A percentile compares a stretch with the other conserved stretches of the same genome.
Evolutionary conservation across 2,329 filamentous ascomycete genomes (phyloP).

Genomic region (Aulographum hederae): DNA sequence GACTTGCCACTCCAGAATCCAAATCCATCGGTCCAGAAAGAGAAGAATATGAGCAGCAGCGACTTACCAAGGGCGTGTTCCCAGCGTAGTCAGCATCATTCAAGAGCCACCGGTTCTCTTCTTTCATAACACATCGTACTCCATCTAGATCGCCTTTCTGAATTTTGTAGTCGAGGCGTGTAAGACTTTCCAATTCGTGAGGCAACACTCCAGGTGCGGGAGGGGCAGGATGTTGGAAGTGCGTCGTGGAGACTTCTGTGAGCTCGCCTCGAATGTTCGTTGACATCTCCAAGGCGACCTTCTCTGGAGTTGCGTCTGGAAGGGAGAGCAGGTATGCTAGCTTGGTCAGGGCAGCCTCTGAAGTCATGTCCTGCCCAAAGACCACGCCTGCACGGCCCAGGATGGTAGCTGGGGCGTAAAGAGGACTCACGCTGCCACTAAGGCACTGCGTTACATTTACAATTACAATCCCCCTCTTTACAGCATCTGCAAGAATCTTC

Average conservation of each 20-base stretch:
- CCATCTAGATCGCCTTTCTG: slow-evolving; percentile 48
- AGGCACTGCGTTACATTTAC: slow-evolving; percentile 87
- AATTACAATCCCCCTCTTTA: slow-evolving; percentile 64
- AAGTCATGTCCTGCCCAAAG: slow-evolving; percentile 75
- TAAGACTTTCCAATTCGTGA: slow-evolving; percentile 45
- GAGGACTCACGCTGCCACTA: slow-evolving; percentile 20
- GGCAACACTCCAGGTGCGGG: slow-evolving; percentile 27
- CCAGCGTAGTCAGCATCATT: slow-evolving; percentile 66
- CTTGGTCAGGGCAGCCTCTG: slow-evolving; percentile 81
- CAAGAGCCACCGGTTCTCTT: slow-evolving; percentile 48
- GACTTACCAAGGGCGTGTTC: slow-evolving; percentile 43
- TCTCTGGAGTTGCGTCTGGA: slow-evolving; percentile 41
- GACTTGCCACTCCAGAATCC: too few relatives aligned
- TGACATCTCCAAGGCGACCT: slow-evolving; percentile 55
- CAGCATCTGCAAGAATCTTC: slow-evolving; percentile 57
- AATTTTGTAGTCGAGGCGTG: slow-evolving; percentile 65
- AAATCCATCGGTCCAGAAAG: too few relatives aligned
- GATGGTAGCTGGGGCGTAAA: slow-evolving; percentile 34
- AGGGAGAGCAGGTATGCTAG: slow-evolving; percentile 67
- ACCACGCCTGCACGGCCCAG: slow-evolving; percentile 73
- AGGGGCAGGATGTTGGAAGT: slow-evolving; percentile 51
- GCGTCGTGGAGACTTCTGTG: slow-evolving; percentile 53
- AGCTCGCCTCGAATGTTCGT: slow-evolving; percentile 67
- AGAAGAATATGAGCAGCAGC: too few relatives aligned
- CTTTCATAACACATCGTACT: slow-evolving; percentile 48